Evolutionary conservation across 164 flowering plant genomes (phyloP), one percentile per base, ranked within the genome.

Genomic region (Kalanchoe fedtschenkoi): DNA sequence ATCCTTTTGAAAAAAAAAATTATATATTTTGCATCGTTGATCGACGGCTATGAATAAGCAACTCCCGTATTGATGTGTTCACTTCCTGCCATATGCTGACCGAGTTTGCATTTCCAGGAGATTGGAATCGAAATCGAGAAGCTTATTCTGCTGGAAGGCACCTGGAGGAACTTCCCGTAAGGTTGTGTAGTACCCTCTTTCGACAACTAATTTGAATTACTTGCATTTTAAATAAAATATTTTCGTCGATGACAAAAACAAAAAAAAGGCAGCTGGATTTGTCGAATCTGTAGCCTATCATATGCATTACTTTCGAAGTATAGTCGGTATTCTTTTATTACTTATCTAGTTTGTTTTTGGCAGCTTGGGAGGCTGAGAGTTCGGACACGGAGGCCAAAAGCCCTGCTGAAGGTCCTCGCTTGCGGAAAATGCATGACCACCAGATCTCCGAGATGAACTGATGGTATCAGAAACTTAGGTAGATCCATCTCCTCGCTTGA

Each of bases 371-470:
- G 83, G 10, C 75, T 79, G 75, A 82, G 75, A 64, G 61, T 75
- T 21, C 66, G 82, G 62, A 65, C 73, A 1, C 71, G 78, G 61
- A 81, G 64, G 60, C 71, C 88, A 35, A 68, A 68, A 24, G 64
- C 82, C 2, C 65, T 87, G 69, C 67, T 82, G 75, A 83, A 76
- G 77, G 77, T 75, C 41, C 76, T 84, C 6, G 65, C 83, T 1
- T 84, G 93, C 68, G 86, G 86, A 56, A 80, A 67, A 67, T 87
- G 93, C 64, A 74, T 84, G 29, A 70, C 84, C 22, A 30, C 77
- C 28, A 82, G 70, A 63, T 79, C 87, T 33, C 79, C 81, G 35
- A 82, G 86, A 80, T 80, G 75, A 69, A 60, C 62, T 60, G 47
- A 57, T 47, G 5, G 41, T 34, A 34, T 39, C 32, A 24, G 56